phyloP scores from a whole-genome alignment of 2,329 filamentous ascomycete genomes.

The Capronia coronata region DNA sequence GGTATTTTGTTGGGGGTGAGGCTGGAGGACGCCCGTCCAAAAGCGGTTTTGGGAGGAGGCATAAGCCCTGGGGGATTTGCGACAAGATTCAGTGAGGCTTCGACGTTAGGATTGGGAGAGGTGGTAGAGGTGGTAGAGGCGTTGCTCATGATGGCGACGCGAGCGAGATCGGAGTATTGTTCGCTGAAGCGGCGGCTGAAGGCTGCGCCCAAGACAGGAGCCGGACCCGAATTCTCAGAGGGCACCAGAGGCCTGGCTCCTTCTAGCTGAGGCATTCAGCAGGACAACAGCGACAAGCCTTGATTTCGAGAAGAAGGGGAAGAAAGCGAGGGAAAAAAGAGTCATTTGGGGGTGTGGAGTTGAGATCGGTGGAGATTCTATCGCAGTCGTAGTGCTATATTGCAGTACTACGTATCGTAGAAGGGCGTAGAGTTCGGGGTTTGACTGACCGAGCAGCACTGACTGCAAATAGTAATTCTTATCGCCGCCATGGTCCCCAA shows the following conservation, averaged over 20 bases:
- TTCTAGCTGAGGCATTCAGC: slow-evolving; percentile 25
- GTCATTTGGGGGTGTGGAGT: background rate
- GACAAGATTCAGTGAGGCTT: slow-evolving; percentile 17
- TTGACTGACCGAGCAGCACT: too few species aligned
- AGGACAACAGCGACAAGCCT: slow-evolving; percentile 2
- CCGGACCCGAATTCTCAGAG: slow-evolving; percentile 9
- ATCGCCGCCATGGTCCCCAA: background rate
- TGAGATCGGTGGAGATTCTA: background rate
- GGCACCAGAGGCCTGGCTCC: slow-evolving; percentile 12
- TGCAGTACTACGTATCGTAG: too few species aligned
- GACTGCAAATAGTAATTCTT: background rate
- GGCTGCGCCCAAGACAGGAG: slow-evolving; percentile 1
- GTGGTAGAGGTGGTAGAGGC: slow-evolving; percentile 14
- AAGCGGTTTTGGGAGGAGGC: slow-evolving; percentile 22
- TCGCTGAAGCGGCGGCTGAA: slow-evolving; percentile 17
- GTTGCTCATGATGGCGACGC: slow-evolving; percentile 23
- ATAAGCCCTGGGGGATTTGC: slow-evolving; percentile 23
- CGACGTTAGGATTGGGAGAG: slow-evolving; percentile 11
- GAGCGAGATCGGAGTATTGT: slow-evolving; percentile 21
- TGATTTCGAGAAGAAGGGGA: background rate
- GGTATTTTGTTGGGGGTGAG: slow-evolving; percentile 8
- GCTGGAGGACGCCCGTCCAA: slow-evolving; percentile 17
- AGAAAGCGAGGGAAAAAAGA: background rate
- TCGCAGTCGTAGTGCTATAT: too few species aligned
- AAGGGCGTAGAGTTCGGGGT: too few species aligned